phyloP scores from a whole-genome alignment of 768 basidiomycete species.

The Pleurotus tuber-regium region DNA sequence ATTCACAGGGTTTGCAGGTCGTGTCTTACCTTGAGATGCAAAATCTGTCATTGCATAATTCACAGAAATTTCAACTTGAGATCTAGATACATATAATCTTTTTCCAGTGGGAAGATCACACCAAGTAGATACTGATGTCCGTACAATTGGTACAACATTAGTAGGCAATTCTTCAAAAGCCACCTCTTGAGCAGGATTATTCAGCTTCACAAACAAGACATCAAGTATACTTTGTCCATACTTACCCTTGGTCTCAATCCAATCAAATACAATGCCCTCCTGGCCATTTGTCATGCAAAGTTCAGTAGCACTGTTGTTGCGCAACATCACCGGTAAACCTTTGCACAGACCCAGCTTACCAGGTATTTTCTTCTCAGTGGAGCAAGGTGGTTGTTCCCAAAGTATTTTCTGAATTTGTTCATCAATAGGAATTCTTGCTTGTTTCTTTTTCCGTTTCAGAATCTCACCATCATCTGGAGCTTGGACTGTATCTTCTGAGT shows the following conservation, averaged over 20 bases:
- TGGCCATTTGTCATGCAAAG: slow-evolving; percentile 20
- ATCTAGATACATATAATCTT: slow-evolving; percentile 13
- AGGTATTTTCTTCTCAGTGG: slow-evolving; percentile 18
- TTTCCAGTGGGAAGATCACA: slow-evolving; percentile 17
- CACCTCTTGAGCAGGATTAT: slow-evolving; percentile 7
- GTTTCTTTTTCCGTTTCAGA: background rate
- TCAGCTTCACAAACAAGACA: slow-evolving; percentile 15
- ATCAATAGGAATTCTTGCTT: background rate
- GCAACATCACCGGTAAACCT: slow-evolving; percentile 32
- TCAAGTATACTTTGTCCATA: slow-evolving; percentile 12
- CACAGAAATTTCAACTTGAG: slow-evolving; percentile 23
- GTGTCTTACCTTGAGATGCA: slow-evolving; percentile 30
- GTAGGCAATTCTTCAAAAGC: slow-evolving; percentile 13
- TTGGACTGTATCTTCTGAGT: slow-evolving; percentile 21
- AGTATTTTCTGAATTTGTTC: background rate
- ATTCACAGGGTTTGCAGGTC: slow-evolving; percentile 23
- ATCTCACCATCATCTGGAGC: background rate
- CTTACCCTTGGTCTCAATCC: background rate
- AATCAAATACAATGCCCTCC: slow-evolving; percentile 12
- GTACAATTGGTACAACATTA: slow-evolving; percentile 21
- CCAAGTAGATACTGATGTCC: background rate
- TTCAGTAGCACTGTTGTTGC: slow-evolving; percentile 29
- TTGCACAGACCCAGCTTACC: slow-evolving; percentile 27
- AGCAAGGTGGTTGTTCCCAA: background rate
- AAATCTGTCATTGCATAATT: slow-evolving; percentile 36